phyloP scores from a whole-genome alignment of 2,329 filamentous ascomycete genomes.

The Beauveria caledonica region DNA sequence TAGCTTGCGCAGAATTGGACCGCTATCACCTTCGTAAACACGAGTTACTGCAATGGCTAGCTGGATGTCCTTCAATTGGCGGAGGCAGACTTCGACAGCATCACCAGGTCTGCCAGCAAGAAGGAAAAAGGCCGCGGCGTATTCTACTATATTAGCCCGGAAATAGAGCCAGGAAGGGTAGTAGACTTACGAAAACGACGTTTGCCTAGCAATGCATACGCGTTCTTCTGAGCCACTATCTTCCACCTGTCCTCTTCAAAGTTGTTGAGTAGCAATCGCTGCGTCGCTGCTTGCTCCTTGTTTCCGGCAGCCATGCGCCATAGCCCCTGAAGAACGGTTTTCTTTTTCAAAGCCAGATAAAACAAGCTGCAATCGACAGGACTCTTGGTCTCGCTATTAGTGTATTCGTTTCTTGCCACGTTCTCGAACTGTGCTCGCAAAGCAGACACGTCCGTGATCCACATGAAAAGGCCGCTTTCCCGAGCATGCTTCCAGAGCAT shows the following conservation, averaged over 20 bases:
- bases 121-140: constrained; percentile 92
- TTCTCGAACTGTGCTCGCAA: constrained; percentile 71
- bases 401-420: constrained; percentile 91
- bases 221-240: constrained; percentile 88
- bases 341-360: constrained; percentile 87
- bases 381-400: constrained; percentile 76
- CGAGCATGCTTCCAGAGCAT: constrained; percentile 80
- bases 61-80: constrained; percentile 81
- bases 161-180: background rate
- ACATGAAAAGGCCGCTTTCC: constrained; percentile 89
- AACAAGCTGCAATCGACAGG: constrained; percentile 86
- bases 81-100: constrained; percentile 77
- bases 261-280: constrained; percentile 77
- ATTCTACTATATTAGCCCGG: constrained; percentile 49
- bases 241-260: constrained; percentile 82
- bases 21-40: constrained; percentile 79
- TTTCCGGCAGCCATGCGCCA: constrained; percentile 95
- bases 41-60: constrained; percentile 82
- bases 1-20: constrained; percentile 63
- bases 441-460: constrained; percentile 70
- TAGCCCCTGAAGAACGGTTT: constrained; percentile 77
- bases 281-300: constrained; percentile 73
- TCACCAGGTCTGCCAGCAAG: constrained; percentile 78
- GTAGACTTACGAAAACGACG: constrained; percentile 63
- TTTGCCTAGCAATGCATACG: constrained; percentile 88